Conservation (phyloP, 1,284 basidiomycete genomes). For the Fomitopsis pinicola region DNA sequence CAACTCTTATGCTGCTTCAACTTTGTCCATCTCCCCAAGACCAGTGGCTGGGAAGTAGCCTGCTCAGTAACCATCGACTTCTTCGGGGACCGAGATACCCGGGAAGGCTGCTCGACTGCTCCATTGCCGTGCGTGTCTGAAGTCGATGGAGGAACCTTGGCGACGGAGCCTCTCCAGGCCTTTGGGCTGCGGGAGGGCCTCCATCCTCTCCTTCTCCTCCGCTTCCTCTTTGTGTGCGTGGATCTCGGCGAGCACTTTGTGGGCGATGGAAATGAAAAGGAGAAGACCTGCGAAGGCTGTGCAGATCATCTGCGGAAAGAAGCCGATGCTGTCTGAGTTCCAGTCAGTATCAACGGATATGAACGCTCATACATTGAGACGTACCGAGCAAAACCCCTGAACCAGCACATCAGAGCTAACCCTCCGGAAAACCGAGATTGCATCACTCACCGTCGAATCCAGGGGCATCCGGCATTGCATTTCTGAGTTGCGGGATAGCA, state of each 20-base stretch:
- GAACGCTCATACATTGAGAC: neutral
- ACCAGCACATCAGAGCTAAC: neutral
- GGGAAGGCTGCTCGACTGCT: neutral
- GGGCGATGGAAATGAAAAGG: slow-evolving; percentile 38
- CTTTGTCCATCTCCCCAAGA: neutral
- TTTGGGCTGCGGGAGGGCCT: neutral
- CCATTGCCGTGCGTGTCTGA: slow-evolving; percentile 5
- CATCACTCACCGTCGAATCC: slow-evolving; percentile 44
- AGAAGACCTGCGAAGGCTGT: slow-evolving; percentile 35
- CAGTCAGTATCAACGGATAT: neutral
- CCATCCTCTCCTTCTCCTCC: neutral
- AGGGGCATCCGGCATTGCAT: slow-evolving; percentile 55
- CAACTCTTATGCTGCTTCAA: too few species aligned
- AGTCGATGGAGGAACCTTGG: slow-evolving; percentile 8
- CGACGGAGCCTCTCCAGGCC: slow-evolving; percentile 6
- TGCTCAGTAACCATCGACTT: neutral
- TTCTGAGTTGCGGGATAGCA: slow-evolving; percentile 46
- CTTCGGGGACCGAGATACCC: neutral
- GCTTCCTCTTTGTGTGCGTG: neutral
- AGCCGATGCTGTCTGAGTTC: slow-evolving; percentile 44
- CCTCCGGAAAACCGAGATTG: neutral
- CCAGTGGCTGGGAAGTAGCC: neutral
- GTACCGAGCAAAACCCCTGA: slow-evolving; percentile 8
- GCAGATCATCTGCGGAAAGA: slow-evolving; percentile 52
- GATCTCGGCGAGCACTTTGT: slow-evolving; percentile 32